These are phyloP conservation scores for Cylindrodendrum hubeiense DNA, from an alignment of 2,329 filamentous ascomycete genomes.

Conservation along the genomic window DNA sequence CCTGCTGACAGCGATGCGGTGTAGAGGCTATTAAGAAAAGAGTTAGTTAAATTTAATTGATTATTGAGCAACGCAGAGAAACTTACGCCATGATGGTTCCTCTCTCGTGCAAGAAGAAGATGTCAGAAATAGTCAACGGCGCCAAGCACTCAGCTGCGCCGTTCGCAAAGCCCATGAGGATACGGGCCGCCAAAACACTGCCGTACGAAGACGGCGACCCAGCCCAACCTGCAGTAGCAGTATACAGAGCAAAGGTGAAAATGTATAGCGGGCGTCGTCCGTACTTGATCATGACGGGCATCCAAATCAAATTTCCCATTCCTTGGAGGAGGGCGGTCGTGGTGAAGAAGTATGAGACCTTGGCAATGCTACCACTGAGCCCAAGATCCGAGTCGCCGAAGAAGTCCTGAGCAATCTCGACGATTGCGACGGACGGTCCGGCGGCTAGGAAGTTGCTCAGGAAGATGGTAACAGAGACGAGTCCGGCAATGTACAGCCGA, in stretches of 20 bases:
- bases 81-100: slow-evolving; percentile 61
- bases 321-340: slow-evolving; percentile 28
- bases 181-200: slow-evolving; percentile 25
- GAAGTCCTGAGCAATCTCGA: slow-evolving; percentile 26
- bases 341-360: slow-evolving; percentile 32
- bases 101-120: slow-evolving; percentile 67
- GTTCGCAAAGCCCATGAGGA: slow-evolving; percentile 30
- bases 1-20: slow-evolving; percentile 53
- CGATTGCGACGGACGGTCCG: slow-evolving; percentile 28
- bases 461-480: slow-evolving; percentile 30
- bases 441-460: slow-evolving; percentile 31
- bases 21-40: slow-evolving; percentile 44
- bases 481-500: slow-evolving; percentile 28
- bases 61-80: neutral
- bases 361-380: slow-evolving; percentile 24
- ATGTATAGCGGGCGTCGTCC: slow-evolving; percentile 31
- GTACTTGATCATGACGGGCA: slow-evolving; percentile 32
- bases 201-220: slow-evolving; percentile 23
- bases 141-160: slow-evolving; percentile 45
- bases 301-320: slow-evolving; percentile 31
- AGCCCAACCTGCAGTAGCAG: slow-evolving; percentile 23
- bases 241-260: slow-evolving; percentile 26
- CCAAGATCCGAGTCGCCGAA: slow-evolving; percentile 17
- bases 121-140: slow-evolving; percentile 62
- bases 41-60: neutral